These are phyloP conservation scores for Cercospora zeina DNA, from an alignment of 2,329 filamentous ascomycete genomes.

Conservation along the genomic window DNA sequence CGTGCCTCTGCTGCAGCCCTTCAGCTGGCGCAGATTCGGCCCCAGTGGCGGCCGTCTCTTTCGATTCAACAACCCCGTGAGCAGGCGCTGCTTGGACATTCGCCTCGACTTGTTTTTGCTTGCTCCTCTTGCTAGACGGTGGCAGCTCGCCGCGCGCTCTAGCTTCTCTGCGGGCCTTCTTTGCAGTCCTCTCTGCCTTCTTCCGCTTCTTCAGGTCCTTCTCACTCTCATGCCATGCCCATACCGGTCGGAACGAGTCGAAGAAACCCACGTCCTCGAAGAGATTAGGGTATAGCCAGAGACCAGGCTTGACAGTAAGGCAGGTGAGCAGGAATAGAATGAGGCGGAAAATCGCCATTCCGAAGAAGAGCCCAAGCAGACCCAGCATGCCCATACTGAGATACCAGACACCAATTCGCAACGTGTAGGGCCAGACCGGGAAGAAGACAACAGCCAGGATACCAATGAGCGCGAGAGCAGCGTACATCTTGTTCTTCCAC, in stretches of 20 bases:
- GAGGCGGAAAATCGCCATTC: conserved; percentile 94
- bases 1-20: conserved; percentile 31
- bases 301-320: conserved; percentile 76
- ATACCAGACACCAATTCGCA: conserved; percentile 96
- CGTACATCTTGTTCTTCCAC: conserved; percentile 90
- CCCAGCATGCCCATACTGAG: conserved; percentile 90
- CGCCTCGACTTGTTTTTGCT: conserved; percentile 25
- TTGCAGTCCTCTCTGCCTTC: conserved; percentile 39
- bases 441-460: conserved; percentile 93
- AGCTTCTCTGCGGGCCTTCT: conserved; percentile 38
- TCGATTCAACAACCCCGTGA: conserved; percentile 10
- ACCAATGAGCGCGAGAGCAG: conserved; percentile 73
- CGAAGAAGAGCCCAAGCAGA: conserved; percentile 88
- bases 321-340: conserved; percentile 93
- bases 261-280: conserved; percentile 99
- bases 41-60: conserved; percentile 31
- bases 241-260: conserved; percentile 91
- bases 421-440: conserved; percentile 88
- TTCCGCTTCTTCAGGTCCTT: conserved; percentile 43
- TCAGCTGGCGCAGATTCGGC: conserved; percentile 25
- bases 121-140: conserved; percentile 22
- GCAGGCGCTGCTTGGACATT: conserved; percentile 19
- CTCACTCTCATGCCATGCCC: conserved; percentile 81
- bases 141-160: conserved; percentile 33
- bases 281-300: conserved; percentile 98